Conservation (phyloP, 495 filamentous ascomycete genomes). For the Penicillium mononematosum region DNA sequence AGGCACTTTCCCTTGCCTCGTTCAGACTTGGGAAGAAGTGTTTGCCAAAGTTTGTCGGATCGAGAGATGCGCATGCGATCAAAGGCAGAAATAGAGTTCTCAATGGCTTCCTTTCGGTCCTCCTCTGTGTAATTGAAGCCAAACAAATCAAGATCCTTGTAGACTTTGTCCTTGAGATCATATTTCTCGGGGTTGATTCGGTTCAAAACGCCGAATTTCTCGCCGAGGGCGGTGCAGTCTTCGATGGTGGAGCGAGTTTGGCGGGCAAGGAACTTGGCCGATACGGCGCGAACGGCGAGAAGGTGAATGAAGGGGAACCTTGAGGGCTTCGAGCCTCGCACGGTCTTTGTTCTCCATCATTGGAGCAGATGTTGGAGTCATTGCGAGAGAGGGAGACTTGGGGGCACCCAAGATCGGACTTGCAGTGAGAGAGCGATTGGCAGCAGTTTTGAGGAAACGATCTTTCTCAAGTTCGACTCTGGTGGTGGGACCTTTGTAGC, state of each 20-base stretch:
- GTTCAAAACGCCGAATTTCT: slow-evolving; percentile 58
- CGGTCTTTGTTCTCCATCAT: slow-evolving; percentile 51
- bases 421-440: slow-evolving; percentile 59
- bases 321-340: slow-evolving; percentile 53
- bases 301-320: slow-evolving; percentile 68
- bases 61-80: slow-evolving; percentile 74
- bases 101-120: slow-evolving; percentile 74
- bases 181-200: slow-evolving; percentile 63
- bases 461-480: slow-evolving; percentile 48
- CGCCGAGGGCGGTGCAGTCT: slow-evolving; percentile 54
- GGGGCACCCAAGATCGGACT: slow-evolving; percentile 61
- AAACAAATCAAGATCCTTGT: slow-evolving; percentile 82
- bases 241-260: slow-evolving; percentile 56
- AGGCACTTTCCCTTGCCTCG: slow-evolving; percentile 77
- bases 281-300: slow-evolving; percentile 61
- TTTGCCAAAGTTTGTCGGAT: slow-evolving; percentile 77
- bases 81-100: slow-evolving; percentile 78
- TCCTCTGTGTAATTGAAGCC: slow-evolving; percentile 65
- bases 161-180: slow-evolving; percentile 65
- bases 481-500: slow-evolving; percentile 30
- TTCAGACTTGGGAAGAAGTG: slow-evolving; percentile 69
- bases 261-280: slow-evolving; percentile 55
- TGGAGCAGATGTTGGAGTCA: slow-evolving; percentile 49
- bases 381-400: slow-evolving; percentile 39
- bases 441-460: slow-evolving; percentile 41